phyloP scores from a whole-genome alignment of 768 basidiomycete genomes.

The Boletales sp. region DNA sequence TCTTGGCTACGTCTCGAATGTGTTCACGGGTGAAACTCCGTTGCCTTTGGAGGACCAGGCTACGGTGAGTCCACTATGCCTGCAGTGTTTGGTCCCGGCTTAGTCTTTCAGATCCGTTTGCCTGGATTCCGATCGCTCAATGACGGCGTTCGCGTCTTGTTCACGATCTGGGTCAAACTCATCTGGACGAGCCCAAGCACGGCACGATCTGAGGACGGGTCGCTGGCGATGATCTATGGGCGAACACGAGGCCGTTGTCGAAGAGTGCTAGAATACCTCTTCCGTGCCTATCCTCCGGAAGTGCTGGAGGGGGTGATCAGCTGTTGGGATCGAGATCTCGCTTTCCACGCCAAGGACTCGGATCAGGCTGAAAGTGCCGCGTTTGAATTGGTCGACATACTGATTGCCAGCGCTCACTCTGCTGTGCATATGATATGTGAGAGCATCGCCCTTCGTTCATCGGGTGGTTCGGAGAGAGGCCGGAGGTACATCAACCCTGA shows the following conservation, averaged over 20 bases:
- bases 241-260: slow-evolving; percentile 68
- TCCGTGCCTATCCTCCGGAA: slow-evolving; percentile 74
- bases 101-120: slow-evolving; percentile 49
- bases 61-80: slow-evolving; percentile 40
- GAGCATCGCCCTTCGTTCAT: slow-evolving; percentile 61
- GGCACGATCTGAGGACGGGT: slow-evolving; percentile 61
- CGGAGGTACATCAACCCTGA: slow-evolving; percentile 63
- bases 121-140: slow-evolving; percentile 74
- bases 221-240: slow-evolving; percentile 60
- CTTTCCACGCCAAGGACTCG: slow-evolving; percentile 43
- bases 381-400: slow-evolving; percentile 80
- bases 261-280: slow-evolving; percentile 80
- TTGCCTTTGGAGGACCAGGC: slow-evolving; percentile 52
- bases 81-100: neutral
- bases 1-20: slow-evolving; percentile 86
- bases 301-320: slow-evolving; percentile 81
- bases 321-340: slow-evolving; percentile 67
- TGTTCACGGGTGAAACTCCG: slow-evolving; percentile 74
- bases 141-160: slow-evolving; percentile 77
- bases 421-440: slow-evolving; percentile 90
- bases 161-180: slow-evolving; percentile 67
- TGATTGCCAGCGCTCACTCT: slow-evolving; percentile 81
- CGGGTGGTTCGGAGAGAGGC: slow-evolving; percentile 51
- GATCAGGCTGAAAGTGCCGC: slow-evolving; percentile 45
- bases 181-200: slow-evolving; percentile 43